A percentile compares a stretch with the other conserved stretches of the same genome.
These are phyloP conservation scores for Aureobasidium sp. DNA, from an alignment of 2,329 filamentous ascomycete species.

Conservation along the genomic window DNA sequence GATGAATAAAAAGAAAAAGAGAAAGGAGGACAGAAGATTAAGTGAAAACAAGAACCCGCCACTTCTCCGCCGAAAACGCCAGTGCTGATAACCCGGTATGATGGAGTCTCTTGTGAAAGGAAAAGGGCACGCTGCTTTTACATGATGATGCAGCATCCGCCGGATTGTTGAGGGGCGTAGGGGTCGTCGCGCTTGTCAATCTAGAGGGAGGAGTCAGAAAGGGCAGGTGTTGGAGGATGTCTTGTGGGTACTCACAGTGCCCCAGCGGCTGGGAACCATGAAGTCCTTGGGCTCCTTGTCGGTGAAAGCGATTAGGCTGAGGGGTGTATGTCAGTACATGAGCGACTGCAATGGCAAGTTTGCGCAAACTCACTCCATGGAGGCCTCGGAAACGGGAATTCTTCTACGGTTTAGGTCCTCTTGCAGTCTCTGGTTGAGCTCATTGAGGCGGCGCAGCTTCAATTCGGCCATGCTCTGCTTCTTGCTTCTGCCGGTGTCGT, in stretches of 20 bases:
- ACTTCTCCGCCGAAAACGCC: conserved; percentile 15
- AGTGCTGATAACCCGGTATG: conserved; percentile 11
- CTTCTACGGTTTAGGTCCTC: conserved; percentile 93
- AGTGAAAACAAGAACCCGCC: not conserved
- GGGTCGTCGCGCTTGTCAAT: conserved; percentile 94
- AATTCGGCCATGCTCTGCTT: conserved; percentile 99
- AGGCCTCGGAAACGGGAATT: conserved; percentile 90
- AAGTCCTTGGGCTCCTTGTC: conserved; percentile 91
- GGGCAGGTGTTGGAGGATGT: conserved; percentile 1
- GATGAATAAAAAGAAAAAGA: not conserved
- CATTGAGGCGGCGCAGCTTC: conserved; percentile 90
- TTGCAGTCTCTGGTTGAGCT: conserved; percentile 90
- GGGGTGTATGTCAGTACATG: not conserved
- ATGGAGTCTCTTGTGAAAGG: conserved; percentile 11
- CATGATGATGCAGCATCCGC: conserved; percentile 94
- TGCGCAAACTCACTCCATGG: conserved; percentile 42
- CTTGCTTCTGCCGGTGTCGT: conserved; percentile 70
- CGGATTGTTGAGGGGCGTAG: conserved; percentile 91
- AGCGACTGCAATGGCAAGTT: too few species aligned
- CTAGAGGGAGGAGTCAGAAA: conserved; percentile 28
- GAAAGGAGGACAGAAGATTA: conserved; percentile 11
- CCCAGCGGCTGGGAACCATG: conserved; percentile 98
- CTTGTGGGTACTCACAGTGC: conserved; percentile 46
- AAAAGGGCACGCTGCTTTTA: conserved; percentile 35
- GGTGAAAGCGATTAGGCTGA: conserved; percentile 93